Evolutionary conservation across 768 basidiomycete genomes (phyloP), one percentile per base, ranked within the genome.

Genomic region (Auricularia sp.): DNA sequence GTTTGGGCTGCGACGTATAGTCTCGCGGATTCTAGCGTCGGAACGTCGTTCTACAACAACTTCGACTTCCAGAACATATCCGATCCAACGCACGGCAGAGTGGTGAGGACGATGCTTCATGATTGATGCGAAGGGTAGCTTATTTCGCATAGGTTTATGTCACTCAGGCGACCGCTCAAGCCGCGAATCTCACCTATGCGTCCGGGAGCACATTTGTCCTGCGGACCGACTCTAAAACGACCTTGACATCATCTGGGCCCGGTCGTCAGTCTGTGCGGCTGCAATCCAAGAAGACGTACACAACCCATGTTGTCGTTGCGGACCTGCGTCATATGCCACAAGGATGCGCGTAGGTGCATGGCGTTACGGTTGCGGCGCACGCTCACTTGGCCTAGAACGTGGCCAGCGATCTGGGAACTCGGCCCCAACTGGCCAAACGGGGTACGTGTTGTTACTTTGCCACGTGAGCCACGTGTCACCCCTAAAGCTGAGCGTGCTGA

Each of bases 1-100:
- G 54, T 54, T 8, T 18, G 29, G 7, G 54, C 54, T 29, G 54
- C 5, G 29, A 54, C 54, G n/a, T 54, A 54, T 18, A 11, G 11
- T 7, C n/a, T 54, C 65, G 73, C 78, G 33, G 82, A 81, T 63
- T 83, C 77, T 64, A 75, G 79, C 70, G 69, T 74, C 11, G 81
- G 83, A 14, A 67, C 69, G 66, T 78, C 75, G 21, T 87, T 88
- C 69, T 77, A 83, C 64, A 73, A 75, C n/a, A 71, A 77, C 10
- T 88, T 88, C 69, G 66, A 70, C 3, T 79, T 79, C 68, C 69
- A 84, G 68, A 75, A 76, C 24, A 80, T 83, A 47, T 13, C 80
- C 1, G 87, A 88, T 69, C 86, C 87, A 3, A 88, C 87, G 5
- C 77, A 86, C 67, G 87, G 87, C 34, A 78, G 86, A 63, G 87